Evolutionary conservation across 805 yeast species (phyloP).

Genomic region (Metschnikowia arizonensis): DNA sequence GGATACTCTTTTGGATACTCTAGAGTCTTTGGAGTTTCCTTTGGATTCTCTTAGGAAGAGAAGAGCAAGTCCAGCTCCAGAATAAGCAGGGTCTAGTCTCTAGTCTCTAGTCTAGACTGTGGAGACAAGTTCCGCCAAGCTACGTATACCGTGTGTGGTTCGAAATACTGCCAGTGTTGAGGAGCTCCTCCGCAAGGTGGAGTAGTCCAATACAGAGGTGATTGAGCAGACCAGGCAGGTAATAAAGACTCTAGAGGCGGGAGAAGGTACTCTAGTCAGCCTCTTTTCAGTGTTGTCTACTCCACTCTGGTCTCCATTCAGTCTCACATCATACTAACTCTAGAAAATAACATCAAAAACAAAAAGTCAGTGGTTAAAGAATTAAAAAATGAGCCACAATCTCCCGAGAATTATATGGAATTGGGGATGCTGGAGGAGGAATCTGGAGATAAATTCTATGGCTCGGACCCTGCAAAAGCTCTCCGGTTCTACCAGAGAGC

Average conservation of each 20-base stretch:
- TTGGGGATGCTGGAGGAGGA: conserved; percentile 62
- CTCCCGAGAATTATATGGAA: conserved; percentile 52
- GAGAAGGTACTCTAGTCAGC: neutral
- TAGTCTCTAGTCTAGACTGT: too few species aligned
- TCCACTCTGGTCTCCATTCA: too few species aligned
- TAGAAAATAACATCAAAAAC: conserved; percentile 11
- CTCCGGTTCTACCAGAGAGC: conserved; percentile 63
- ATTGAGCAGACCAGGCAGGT: conserved; percentile 3
- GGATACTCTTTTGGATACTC: too few species aligned
- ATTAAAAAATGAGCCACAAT: conserved; percentile 12
- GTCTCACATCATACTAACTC: neutral
- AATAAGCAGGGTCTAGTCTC: too few species aligned
- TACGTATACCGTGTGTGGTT: conserved; percentile 24
- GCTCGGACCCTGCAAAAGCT: conserved; percentile 61
- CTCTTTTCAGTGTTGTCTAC: too few species aligned
- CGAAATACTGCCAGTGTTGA: conserved; percentile 51
- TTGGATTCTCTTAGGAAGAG: too few species aligned
- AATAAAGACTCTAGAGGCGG: neutral
- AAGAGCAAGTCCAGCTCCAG: too few species aligned
- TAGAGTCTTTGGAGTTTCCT: too few species aligned
- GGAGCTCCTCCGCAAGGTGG: conserved; percentile 52
- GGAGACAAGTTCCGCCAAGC: conserved; percentile 5
- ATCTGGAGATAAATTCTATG: conserved; percentile 70
- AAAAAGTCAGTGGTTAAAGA: conserved; percentile 4
- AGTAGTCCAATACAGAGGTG: conserved; percentile 36